phyloP scores from a whole-genome alignment of 169 alveolate genomes.

The Eimeria necatrix region DNA sequence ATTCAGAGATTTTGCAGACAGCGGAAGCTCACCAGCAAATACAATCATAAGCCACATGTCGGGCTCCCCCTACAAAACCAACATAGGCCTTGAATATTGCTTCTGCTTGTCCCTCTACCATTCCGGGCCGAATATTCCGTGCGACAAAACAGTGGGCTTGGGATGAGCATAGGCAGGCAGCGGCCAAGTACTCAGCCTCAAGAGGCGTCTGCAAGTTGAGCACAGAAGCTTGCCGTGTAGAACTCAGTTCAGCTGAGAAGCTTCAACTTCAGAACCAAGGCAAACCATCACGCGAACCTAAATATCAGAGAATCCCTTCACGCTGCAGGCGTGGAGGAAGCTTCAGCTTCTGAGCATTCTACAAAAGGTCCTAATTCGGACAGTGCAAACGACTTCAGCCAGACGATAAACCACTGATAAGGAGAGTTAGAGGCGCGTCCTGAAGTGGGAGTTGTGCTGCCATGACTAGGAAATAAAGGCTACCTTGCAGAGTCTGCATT shows the following conservation, averaged over 20 bases:
- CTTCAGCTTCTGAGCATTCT: too few relatives aligned
- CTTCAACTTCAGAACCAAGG: too few relatives aligned
- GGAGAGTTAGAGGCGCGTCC: not conserved
- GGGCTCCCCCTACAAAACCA: conserved; percentile 76
- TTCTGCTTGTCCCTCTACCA: conserved; percentile 76
- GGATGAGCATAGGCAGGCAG: conserved; percentile 74
- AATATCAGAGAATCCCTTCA: too few relatives aligned
- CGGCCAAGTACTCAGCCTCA: conserved; percentile 72
- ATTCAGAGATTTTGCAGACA: not conserved
- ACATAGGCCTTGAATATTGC: conserved; percentile 72
- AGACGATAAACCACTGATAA: too few relatives aligned
- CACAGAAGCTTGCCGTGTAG: not conserved
- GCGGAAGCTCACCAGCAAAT: conserved; percentile 71
- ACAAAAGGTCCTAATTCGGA: too few relatives aligned
- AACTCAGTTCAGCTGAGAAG: not conserved
- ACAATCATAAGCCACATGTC: conserved; percentile 81
- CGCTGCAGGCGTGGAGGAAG: too few relatives aligned
- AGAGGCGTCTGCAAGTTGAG: conserved; percentile 62
- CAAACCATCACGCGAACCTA: too few relatives aligned
- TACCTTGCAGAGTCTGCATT: conserved; percentile 77
- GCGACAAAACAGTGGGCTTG: conserved; percentile 79
- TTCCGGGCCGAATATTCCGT: conserved; percentile 35
- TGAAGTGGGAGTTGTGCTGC: not conserved
- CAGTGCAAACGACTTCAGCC: too few relatives aligned
- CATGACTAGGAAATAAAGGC: not conserved